Evolutionary conservation across 345 rosid genomes (phyloP), one percentile per base, ranked within the genome.

Genomic region (Murraya paniculata): DNA sequence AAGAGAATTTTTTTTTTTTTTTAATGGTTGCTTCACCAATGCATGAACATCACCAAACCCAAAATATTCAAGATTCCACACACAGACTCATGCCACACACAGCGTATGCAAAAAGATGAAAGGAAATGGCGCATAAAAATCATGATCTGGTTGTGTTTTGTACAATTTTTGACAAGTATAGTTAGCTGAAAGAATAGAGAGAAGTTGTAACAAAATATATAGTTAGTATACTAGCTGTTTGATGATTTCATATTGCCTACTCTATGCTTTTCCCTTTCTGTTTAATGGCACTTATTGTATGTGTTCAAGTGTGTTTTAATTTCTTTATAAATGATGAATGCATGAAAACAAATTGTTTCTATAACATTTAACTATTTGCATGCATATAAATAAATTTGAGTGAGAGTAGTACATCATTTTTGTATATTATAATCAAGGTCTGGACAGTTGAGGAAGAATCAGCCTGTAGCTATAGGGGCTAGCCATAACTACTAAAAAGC

Each of bases 401-500:
- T 11, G 38, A 48, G 36, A 39, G 27, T 13, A 41, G 69, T 28
- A 64, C 78, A 76, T 36, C 71, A 76, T 76, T n/a, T 45, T 73
- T 64, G 36, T 31, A 31, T 50, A 65, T 14, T 14, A 66, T 64
- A 19, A 30, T 6, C 28, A 66, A 18, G 14, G 36, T 48, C 31
- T 31, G 16, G 39, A 41, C 45, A 78, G 72, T 65, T 53, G 64
- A 25, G 80, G 82, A 45, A 60, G 83, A 84, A 84, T 85, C 78
- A 50, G 56, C 73, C 81, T 87, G 78, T 71, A 73, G 61, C 30
- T 22, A n/a, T 71, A 71, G 21, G 74, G 6, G 78, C 50, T 56
- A 64, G n/a, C 27, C 5, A 27, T 27, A 21, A 36, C n/a, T 11
- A 80, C 81, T 76, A 75, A 38, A 86, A 86, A 80, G 82, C 82